Percentiles rank a stretch among this genome's conserved stretches.
These are phyloP conservation scores for Phylloporus arenicola DNA, from an alignment of 768 basidiomycete species.

Conservation along the genomic window DNA sequence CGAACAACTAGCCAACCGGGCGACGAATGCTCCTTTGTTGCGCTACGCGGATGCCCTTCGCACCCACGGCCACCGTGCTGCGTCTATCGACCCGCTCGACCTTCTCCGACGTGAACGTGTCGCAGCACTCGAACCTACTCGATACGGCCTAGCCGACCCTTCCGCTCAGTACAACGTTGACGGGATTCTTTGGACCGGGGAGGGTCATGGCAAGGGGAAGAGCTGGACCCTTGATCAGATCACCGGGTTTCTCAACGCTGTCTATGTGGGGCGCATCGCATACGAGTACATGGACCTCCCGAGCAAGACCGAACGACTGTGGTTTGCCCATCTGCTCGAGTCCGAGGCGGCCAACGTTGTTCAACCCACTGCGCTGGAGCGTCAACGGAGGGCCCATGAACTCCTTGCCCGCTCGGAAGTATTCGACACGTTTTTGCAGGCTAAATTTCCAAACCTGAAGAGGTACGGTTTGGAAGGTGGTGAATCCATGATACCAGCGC, in stretches of 20 bases:
- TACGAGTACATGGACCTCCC: slow-evolving; percentile 93
- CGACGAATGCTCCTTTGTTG: slow-evolving; percentile 67
- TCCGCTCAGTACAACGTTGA: slow-evolving; percentile 59
- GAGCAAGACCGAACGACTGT: slow-evolving; percentile 77
- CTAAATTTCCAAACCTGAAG: slow-evolving; percentile 86
- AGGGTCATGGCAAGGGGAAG: slow-evolving; percentile 22
- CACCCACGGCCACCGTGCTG: slow-evolving; percentile 81
- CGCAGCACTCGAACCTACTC: slow-evolving; percentile 65
- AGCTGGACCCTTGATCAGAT: slow-evolving; percentile 72
- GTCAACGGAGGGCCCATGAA: slow-evolving; percentile 56
- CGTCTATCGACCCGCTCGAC: slow-evolving; percentile 83
- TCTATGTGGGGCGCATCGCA: slow-evolving; percentile 82
- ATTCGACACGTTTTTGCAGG: slow-evolving; percentile 79
- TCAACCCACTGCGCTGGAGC: slow-evolving; percentile 25
- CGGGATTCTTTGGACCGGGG: slow-evolving; percentile 73
- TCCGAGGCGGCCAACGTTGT: slow-evolving; percentile 33
- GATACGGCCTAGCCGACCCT: slow-evolving; percentile 67
- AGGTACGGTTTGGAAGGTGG: slow-evolving; percentile 89
- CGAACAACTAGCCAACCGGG: slow-evolving; percentile 62
- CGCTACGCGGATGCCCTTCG: slow-evolving; percentile 88
- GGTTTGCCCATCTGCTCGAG: slow-evolving; percentile 87
- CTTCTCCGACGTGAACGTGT: slow-evolving; percentile 79
- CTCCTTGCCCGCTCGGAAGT: slow-evolving; percentile 74
- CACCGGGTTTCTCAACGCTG: slow-evolving; percentile 55
- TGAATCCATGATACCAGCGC: slow-evolving; percentile 88